phyloP scores from a whole-genome alignment of 202 grass and related monocot species.

The Brachypodium distachyon region DNA sequence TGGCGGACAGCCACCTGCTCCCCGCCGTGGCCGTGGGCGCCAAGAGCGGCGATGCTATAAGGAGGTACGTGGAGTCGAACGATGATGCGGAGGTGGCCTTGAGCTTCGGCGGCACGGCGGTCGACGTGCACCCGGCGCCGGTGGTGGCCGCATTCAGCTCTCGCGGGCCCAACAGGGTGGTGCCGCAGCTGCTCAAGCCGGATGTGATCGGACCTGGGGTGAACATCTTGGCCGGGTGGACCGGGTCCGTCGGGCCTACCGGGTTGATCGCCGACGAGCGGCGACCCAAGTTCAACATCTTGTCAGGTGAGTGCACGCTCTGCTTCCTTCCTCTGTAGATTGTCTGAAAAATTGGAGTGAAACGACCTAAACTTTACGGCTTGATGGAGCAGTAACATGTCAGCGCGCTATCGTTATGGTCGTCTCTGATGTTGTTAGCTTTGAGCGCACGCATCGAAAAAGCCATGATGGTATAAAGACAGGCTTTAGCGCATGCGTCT shows the following conservation, averaged over 20 bases:
- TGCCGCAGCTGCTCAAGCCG: conserved; percentile 70
- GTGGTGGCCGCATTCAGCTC: conserved; percentile 92
- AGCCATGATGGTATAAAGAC: conserved; percentile 3
- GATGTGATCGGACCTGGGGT: conserved; percentile 81
- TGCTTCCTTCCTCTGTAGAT: not conserved
- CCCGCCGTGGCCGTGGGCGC: conserved; percentile 55
- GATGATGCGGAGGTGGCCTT: conserved; percentile 33
- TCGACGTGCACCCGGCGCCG: conserved; percentile 63
- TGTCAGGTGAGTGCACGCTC: conserved; percentile 58
- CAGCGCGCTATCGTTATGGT: too few species aligned
- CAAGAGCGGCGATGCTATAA: conserved; percentile 43
- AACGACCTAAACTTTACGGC: too few species aligned
- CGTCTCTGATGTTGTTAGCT: not conserved
- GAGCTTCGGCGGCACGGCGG: conserved; percentile 45
- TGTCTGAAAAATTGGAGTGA: too few species aligned
- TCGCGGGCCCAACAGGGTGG: conserved; percentile 57
- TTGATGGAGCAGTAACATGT: too few species aligned
- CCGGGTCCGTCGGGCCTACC: conserved; percentile 43
- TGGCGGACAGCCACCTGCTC: conserved; percentile 75
- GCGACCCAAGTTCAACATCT: conserved; percentile 69
- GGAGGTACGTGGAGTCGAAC: conserved; percentile 41
- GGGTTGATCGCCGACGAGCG: conserved; percentile 45
- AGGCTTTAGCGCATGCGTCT: not conserved
- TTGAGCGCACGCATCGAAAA: conserved; percentile 12
- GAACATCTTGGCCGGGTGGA: conserved; percentile 87